These are phyloP conservation scores for Coniochaeta prunicola DNA, from an alignment of 2,329 filamentous ascomycete species.

Conservation along the genomic window DNA sequence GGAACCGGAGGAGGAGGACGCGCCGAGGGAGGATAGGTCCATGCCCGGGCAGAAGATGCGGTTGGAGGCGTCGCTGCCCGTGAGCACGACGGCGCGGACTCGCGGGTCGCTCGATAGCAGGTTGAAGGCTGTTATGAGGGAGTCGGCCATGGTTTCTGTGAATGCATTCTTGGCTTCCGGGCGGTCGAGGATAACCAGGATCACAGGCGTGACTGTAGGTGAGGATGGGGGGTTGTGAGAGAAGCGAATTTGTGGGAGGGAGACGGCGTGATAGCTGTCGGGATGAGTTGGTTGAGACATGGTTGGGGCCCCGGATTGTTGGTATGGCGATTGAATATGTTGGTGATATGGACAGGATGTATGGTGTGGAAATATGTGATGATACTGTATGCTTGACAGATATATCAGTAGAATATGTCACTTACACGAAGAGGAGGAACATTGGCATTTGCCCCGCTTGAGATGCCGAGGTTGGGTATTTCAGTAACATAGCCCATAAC, in stretches of 20 bases:
- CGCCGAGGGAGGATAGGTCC: constrained; percentile 33
- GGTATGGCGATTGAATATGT: background rate
- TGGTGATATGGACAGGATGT: background rate
- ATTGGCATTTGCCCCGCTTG: background rate
- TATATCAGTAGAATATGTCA: background rate
- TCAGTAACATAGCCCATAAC: background rate
- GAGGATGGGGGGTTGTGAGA: constrained; percentile 43
- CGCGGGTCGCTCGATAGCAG: constrained; percentile 45
- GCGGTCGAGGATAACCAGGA: constrained; percentile 58
- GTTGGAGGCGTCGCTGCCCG: constrained; percentile 39
- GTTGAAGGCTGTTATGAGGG: constrained; percentile 47
- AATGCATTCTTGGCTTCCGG: constrained; percentile 64
- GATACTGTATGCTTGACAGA: background rate
- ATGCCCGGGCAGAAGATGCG: constrained; percentile 52
- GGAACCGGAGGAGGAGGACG: constrained; percentile 19
- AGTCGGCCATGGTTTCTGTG: constrained; percentile 54
- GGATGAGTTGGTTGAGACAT: background rate
- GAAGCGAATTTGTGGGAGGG: constrained; percentile 36
- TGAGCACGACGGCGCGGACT: constrained; percentile 47
- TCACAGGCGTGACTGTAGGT: constrained; percentile 48
- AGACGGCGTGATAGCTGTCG: constrained; percentile 31
- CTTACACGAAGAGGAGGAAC: background rate
- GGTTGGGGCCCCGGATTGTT: constrained; percentile 27
- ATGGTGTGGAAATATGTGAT: background rate
- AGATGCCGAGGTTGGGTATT: background rate